These are phyloP conservation scores for Thoreauomyces humboldtii DNA, from an alignment of 192 early-diverging fungal genomes.

Conservation along the genomic window DNA sequence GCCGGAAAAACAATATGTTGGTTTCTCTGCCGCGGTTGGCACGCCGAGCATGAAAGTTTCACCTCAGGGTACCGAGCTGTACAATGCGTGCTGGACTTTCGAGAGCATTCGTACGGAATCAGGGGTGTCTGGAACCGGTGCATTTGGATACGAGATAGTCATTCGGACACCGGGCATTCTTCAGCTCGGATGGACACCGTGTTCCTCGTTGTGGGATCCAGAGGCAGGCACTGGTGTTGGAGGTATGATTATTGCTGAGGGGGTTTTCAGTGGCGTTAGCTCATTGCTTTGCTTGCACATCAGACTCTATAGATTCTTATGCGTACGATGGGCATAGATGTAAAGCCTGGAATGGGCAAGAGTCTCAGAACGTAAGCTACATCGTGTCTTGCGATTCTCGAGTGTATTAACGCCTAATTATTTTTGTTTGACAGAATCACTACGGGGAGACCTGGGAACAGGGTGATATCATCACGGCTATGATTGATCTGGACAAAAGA, in stretches of 20 bases:
- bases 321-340: constrained; percentile 73
- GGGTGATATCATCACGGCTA: constrained; percentile 52
- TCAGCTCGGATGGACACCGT: constrained; percentile 77
- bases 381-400: no score
- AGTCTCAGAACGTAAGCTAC: no score
- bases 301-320: no score
- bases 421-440: constrained; percentile 31
- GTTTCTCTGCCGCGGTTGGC: no score
- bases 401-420: not conserved
- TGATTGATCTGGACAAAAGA: constrained; percentile 65
- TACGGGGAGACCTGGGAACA: constrained; percentile 49
- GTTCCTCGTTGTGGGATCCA: constrained; percentile 63
- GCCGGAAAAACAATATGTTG: no score
- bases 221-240: constrained; percentile 79
- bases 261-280: constrained; percentile 5
- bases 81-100: constrained; percentile 77
- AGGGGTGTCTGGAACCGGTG: constrained; percentile 53
- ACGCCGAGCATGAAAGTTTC: constrained; percentile 28
- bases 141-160: constrained; percentile 71
- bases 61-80: constrained; percentile 38
- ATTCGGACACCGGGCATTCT: constrained; percentile 71
- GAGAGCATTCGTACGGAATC: constrained; percentile 65
- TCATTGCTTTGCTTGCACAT: no score
- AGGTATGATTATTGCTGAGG: constrained; percentile 47
- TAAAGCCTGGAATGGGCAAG: constrained; percentile 74